Evolutionary conservation across 139 green algal species (phyloP).

Genomic region (Chlorella ohadii): DNA sequence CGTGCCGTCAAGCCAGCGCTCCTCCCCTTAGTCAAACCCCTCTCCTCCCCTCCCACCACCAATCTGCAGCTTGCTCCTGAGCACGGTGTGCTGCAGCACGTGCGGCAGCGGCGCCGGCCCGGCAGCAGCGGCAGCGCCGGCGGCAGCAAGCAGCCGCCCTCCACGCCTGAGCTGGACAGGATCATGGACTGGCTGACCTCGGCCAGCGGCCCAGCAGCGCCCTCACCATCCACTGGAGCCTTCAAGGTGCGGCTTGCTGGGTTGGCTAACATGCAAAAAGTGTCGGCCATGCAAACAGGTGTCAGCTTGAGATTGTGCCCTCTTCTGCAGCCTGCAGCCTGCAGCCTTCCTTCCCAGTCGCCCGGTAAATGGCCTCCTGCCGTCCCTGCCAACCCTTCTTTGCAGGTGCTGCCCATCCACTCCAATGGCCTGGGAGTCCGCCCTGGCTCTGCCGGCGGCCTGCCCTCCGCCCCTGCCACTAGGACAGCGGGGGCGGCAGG

Average conservation of each 20-base stretch:
- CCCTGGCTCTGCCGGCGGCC: too few species aligned
- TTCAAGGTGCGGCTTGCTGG: not conserved
- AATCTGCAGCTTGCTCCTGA: not conserved
- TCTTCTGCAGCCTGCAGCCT: too few species aligned
- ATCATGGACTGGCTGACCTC: slow-evolving; percentile 37
- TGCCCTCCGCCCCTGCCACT: not conserved
- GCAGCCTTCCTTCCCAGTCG: too few species aligned
- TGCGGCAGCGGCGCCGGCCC: not conserved
- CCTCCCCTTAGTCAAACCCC: too few species aligned
- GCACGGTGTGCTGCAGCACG: slow-evolving; percentile 2
- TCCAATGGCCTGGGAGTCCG: too few species aligned
- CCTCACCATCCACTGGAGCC: not conserved
- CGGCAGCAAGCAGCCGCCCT: slow-evolving; percentile 5
- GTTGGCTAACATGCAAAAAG: not conserved
- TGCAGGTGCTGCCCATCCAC: not conserved
- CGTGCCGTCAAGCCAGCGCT: too few species aligned
- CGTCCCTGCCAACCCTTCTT: not conserved
- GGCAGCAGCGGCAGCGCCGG: slow-evolving; percentile 1
- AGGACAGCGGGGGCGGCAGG: not conserved
- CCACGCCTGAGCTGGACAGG: slow-evolving; percentile 27
- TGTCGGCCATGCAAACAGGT: too few species aligned
- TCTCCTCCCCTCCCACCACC: not conserved
- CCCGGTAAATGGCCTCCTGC: too few species aligned
- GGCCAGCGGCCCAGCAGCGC: not conserved
- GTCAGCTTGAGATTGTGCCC: too few species aligned